phyloP scores from a whole-genome alignment of 176 grass and related monocot species.

The Themeda triandra region DNA sequence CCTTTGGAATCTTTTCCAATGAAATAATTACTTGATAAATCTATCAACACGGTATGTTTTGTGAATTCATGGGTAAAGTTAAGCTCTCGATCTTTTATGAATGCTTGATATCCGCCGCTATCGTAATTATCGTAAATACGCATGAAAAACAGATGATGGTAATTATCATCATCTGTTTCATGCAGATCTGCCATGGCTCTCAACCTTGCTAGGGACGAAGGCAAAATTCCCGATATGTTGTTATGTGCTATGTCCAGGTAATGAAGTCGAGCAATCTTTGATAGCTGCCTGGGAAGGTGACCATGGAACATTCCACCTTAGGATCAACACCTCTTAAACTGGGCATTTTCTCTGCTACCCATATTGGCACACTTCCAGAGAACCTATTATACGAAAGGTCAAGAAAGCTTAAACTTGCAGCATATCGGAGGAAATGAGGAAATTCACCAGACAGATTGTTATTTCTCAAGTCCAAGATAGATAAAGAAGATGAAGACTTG shows the following conservation, averaged over 20 bases:
- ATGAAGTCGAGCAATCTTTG: not conserved
- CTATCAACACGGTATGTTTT: not conserved
- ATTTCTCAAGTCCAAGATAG: not conserved
- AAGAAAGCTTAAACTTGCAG: not conserved
- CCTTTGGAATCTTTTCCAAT: not conserved
- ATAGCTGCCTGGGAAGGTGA: constrained; percentile 23
- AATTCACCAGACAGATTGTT: constrained; percentile 44
- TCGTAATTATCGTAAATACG: no score
- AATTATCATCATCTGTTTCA: not conserved
- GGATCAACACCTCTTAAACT: constrained; percentile 1
- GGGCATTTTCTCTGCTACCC: constrained; percentile 28
- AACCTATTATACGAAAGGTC: constrained; percentile 11
- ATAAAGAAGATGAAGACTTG: not conserved
- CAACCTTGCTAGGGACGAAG: constrained; percentile 24
- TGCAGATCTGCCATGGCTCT: not conserved
- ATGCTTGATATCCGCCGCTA: not conserved
- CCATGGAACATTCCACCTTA: constrained; percentile 11
- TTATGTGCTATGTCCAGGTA: constrained; percentile 33
- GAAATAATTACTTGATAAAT: constrained; percentile 27
- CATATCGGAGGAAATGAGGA: constrained; percentile 14
- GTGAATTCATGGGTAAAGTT: not conserved
- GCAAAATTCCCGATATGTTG: constrained; percentile 44
- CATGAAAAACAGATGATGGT: no score
- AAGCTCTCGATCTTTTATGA: not conserved
- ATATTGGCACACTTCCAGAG: constrained; percentile 33